Evolutionary conservation across 345 rosid species (phyloP).

Genomic region (Eucalyptus sp.): DNA sequence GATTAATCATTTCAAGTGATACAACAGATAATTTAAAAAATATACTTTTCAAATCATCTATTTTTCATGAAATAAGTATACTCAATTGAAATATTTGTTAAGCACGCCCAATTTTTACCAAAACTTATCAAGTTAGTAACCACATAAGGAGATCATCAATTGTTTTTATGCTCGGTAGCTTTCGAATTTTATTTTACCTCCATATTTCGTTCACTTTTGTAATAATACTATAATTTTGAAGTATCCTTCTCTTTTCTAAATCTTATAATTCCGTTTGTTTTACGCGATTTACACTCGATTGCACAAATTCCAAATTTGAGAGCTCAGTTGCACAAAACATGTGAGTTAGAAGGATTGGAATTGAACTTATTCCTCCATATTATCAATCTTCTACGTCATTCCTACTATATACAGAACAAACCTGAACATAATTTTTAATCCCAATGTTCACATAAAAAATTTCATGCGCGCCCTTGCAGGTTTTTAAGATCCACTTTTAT

Average conservation of each 20-base stretch:
- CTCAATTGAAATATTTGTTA: neutral
- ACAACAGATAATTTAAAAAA: no score
- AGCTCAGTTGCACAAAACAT: neutral
- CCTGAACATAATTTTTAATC: neutral
- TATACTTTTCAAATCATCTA: no score
- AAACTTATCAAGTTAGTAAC: neutral
- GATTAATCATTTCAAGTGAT: no score
- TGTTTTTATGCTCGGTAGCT: neutral
- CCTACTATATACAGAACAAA: neutral
- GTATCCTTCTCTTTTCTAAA: neutral
- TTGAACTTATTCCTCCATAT: neutral
- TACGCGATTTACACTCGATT: rapidly evolving
- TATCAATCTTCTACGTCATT: rapidly evolving
- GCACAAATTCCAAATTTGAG: neutral
- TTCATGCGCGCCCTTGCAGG: rapidly evolving
- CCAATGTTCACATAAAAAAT: neutral
- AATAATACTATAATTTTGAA: neutral
- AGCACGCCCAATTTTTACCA: neutral
- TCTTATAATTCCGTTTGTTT: neutral
- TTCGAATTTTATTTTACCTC: neutral
- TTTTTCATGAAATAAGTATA: no score
- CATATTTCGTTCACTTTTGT: neutral
- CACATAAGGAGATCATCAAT: neutral
- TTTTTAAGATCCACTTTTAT: neutral
- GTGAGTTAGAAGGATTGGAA: neutral